Evolutionary conservation across 2,329 filamentous ascomycete genomes (phyloP).

Genomic region (Proliferodiscus dingleyae): DNA sequence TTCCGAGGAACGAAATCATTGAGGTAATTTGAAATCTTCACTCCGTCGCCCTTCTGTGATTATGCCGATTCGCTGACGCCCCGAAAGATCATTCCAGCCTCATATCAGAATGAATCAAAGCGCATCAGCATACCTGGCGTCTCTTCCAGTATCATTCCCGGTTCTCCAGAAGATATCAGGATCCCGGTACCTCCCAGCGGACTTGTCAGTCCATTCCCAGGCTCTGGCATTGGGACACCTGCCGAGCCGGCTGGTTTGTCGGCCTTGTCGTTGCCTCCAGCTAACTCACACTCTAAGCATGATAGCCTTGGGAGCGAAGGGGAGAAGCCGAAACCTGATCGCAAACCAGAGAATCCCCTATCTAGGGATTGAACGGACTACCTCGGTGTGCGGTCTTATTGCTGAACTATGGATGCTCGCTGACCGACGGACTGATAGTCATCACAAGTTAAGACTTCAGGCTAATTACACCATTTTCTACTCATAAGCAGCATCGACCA

Average conservation of each 20-base stretch:
- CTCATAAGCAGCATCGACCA: too few species aligned
- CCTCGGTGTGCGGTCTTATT: too few species aligned
- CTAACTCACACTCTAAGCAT: neutral
- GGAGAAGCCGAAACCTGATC: neutral
- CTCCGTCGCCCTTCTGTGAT: neutral
- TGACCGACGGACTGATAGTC: too few species aligned
- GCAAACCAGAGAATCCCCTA: conserved; percentile 11
- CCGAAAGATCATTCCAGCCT: conserved; percentile 77
- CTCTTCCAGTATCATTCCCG: conserved; percentile 60
- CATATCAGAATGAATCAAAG: conserved; percentile 94
- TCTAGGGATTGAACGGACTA: conserved; percentile 9
- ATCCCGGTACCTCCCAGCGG: conserved; percentile 66
- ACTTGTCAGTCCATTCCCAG: conserved; percentile 27
- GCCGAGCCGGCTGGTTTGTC: conserved; percentile 11
- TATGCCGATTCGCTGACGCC: conserved; percentile 3
- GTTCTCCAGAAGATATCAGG: conserved; percentile 74
- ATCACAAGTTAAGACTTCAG: too few species aligned
- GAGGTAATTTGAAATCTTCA: conserved; percentile 49
- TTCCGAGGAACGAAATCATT: conserved; percentile 95
- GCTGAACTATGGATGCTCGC: too few species aligned
- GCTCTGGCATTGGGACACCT: conserved; percentile 21
- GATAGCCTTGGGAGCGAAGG: neutral
- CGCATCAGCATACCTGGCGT: conserved; percentile 77
- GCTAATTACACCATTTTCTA: too few species aligned
- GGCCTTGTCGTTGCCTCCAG: neutral